These are phyloP conservation scores for Carex littledalei DNA, from an alignment of 176 grass and related monocot species.

Conservation along the genomic window DNA sequence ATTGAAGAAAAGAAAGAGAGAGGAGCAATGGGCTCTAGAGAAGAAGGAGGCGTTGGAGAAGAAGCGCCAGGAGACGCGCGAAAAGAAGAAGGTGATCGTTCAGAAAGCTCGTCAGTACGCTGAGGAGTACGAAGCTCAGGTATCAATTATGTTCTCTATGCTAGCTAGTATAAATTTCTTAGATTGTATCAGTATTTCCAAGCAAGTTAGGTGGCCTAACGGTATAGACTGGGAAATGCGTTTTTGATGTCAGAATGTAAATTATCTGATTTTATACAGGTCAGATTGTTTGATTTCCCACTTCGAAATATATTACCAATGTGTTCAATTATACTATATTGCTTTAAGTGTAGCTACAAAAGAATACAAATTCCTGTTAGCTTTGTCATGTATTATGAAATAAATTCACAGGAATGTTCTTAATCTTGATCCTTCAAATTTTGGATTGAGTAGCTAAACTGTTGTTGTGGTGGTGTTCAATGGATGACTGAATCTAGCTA, in stretches of 20 bases:
- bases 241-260: background rate
- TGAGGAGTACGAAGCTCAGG: slow-evolving; percentile 66
- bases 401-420: background rate
- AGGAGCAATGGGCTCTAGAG: slow-evolving; percentile 47
- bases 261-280: background rate
- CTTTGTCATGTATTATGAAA: background rate
- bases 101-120: slow-evolving; percentile 56
- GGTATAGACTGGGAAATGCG: background rate
- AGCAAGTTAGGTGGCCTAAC: background rate
- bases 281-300: background rate
- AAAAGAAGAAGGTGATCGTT: slow-evolving; percentile 57
- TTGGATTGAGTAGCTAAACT: background rate
- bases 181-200: background rate
- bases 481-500: background rate
- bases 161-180: background rate
- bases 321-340: too few relatives aligned
- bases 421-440: background rate
- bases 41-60: slow-evolving; percentile 50
- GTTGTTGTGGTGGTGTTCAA: background rate
- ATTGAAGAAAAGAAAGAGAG: slow-evolving; percentile 66
- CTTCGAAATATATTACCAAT: background rate
- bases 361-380: background rate
- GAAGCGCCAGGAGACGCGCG: slow-evolving; percentile 40
- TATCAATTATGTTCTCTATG: background rate
- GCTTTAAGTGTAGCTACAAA: background rate